These are phyloP conservation scores for Hirsutella thompsonii DNA, from an alignment of 2,329 filamentous ascomycete species.

Conservation along the genomic window DNA sequence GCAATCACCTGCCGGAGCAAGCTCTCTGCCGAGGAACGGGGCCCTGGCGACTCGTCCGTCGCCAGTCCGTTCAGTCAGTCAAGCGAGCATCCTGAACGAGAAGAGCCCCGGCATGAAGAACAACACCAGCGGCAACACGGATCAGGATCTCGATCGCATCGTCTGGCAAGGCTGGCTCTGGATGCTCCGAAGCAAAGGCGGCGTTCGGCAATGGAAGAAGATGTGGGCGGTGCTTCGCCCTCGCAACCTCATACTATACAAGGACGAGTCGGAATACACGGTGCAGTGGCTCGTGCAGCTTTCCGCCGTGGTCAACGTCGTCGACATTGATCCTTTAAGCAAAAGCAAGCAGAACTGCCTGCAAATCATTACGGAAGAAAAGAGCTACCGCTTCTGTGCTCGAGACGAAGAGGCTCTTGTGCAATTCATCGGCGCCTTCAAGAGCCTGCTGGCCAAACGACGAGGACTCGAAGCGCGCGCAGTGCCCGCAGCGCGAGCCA, in stretches of 20 bases:
- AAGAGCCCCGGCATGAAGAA: slow-evolving; percentile 2
- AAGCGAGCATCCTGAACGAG: slow-evolving; percentile 37
- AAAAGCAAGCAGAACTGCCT: slow-evolving; percentile 77
- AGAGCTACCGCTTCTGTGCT: slow-evolving; percentile 65
- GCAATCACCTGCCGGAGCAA: slow-evolving; percentile 17
- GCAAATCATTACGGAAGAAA: slow-evolving; percentile 89
- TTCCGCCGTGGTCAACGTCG: slow-evolving; percentile 69
- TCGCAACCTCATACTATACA: slow-evolving; percentile 79
- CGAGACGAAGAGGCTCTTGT: slow-evolving; percentile 71
- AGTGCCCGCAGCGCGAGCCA: slow-evolving; percentile 12
- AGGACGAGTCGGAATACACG: slow-evolving; percentile 82
- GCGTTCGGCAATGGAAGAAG: slow-evolving; percentile 86
- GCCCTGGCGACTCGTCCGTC: slow-evolving; percentile 18
- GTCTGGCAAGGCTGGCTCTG: slow-evolving; percentile 88
- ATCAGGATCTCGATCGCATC: slow-evolving; percentile 71
- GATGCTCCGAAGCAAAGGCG: slow-evolving; percentile 68
- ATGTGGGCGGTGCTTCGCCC: slow-evolving; percentile 86
- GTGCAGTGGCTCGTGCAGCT: slow-evolving; percentile 73
- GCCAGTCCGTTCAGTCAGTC: slow-evolving; percentile 43
- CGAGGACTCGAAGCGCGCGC: slow-evolving; percentile 46
- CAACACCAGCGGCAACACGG: slow-evolving; percentile 14
- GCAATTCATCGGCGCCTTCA: slow-evolving; percentile 79
- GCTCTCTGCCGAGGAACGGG: slow-evolving; percentile 12
- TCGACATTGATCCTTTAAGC: slow-evolving; percentile 82
- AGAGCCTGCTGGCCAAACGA: slow-evolving; percentile 66